These are phyloP conservation scores for Akanthomyces lecanii DNA, from an alignment of 2,329 filamentous ascomycete genomes.

Conservation along the genomic window DNA sequence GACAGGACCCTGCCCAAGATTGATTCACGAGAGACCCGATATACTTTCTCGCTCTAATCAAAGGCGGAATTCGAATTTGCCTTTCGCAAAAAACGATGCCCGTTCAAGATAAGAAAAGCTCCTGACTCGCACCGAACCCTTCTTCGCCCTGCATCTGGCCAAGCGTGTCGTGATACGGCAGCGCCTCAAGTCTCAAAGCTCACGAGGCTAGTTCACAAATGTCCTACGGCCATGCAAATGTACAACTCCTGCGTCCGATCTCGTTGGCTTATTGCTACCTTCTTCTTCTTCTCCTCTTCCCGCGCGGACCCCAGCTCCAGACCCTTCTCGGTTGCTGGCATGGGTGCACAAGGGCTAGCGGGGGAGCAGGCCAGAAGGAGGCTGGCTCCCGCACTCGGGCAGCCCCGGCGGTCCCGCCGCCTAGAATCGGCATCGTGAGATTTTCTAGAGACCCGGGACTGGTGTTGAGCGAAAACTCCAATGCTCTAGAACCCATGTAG, in stretches of 20 bases:
- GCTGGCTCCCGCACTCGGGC: conserved; percentile 9
- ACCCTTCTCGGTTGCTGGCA: background rate
- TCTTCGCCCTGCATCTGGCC: background rate
- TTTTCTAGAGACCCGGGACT: conserved; percentile 5
- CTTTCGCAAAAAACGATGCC: background rate
- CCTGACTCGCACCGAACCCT: background rate
- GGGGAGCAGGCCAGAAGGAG: conserved; percentile 7
- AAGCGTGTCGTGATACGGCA: background rate
- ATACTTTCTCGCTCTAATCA: background rate
- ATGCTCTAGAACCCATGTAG: background rate
- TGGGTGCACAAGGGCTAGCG: conserved; percentile 3
- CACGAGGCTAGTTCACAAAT: background rate
- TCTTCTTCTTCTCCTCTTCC: background rate
- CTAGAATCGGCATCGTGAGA: conserved; percentile 18
- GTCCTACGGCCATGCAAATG: conserved; percentile 7
- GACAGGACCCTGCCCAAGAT: conserved; percentile 4
- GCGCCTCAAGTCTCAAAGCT: background rate
- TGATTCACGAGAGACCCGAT: conserved; percentile 2
- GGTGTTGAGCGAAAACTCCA: background rate
- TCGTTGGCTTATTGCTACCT: conserved; percentile 5
- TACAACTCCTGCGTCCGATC: conserved; percentile 11
- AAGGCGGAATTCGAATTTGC: background rate
- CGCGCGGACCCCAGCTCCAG: background rate
- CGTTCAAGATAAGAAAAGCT: background rate
- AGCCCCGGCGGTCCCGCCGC: conserved; percentile 9